These are phyloP conservation scores for Nephelium lappaceum DNA, from an alignment of 345 rosid genomes.

Conservation along the genomic window DNA sequence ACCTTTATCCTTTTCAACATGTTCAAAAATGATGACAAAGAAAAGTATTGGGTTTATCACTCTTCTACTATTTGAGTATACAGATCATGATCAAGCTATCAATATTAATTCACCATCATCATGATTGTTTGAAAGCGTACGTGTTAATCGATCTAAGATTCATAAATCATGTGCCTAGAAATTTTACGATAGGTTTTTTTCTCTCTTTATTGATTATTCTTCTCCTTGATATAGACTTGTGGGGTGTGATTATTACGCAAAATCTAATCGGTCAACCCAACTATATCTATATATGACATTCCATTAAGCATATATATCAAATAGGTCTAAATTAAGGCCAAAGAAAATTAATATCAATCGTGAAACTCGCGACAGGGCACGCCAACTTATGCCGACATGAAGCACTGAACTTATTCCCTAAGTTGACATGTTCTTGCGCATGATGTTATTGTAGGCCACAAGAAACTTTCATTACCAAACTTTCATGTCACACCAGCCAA, in stretches of 20 bases:
- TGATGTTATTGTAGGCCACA: background rate
- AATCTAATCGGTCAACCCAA: background rate
- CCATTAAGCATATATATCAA: background rate
- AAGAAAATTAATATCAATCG: background rate
- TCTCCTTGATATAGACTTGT: background rate
- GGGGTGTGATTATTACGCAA: too few relatives aligned
- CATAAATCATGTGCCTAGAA: too few relatives aligned
- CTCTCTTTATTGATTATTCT: too few relatives aligned
- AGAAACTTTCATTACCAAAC: background rate
- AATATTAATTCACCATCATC: too few relatives aligned
- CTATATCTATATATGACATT: background rate
- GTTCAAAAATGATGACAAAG: background rate
- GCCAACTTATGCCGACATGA: background rate
- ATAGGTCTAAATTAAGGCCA: too few relatives aligned
- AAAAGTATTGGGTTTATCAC: background rate
- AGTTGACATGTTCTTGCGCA: background rate
- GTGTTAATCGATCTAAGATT: too few relatives aligned
- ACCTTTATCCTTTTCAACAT: slow-evolving; percentile 1
- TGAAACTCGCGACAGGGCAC: background rate
- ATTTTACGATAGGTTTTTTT: too few relatives aligned
- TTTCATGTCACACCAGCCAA: background rate
- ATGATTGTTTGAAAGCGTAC: too few relatives aligned
- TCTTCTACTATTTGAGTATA: background rate
- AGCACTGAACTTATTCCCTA: background rate
- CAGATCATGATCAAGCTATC: too few relatives aligned